phyloP scores from a whole-genome alignment of 140 eudicot genomes.

The Stevia rebaudiana region DNA sequence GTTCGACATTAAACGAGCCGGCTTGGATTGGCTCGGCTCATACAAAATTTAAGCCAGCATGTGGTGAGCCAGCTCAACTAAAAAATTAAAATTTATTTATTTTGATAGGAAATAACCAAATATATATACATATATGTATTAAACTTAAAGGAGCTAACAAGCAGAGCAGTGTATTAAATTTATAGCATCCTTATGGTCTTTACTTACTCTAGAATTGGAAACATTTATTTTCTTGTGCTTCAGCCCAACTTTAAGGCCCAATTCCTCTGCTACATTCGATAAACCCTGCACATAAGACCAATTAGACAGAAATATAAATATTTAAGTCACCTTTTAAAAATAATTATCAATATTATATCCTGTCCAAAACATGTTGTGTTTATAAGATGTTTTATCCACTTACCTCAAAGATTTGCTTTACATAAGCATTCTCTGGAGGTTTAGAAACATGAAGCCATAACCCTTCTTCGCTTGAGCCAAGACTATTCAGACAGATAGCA shows the following conservation, averaged over 20 bases:
- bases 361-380: neutral
- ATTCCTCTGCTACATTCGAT: constrained; percentile 66
- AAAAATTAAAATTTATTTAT: no score
- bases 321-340: neutral
- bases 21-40: no score
- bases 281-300: constrained; percentile 60
- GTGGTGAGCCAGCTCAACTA: no score
- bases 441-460: constrained; percentile 88
- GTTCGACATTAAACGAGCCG: no score
- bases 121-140: no score
- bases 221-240: constrained; percentile 97
- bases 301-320: constrained; percentile 2
- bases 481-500: constrained; percentile 86
- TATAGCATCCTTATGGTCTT: neutral
- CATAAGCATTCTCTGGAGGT: constrained; percentile 92
- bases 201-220: constrained; percentile 84
- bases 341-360: neutral
- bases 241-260: constrained; percentile 81
- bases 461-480: constrained; percentile 62
- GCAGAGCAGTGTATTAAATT: neutral
- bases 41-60: no score
- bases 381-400: neutral
- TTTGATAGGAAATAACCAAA: no score
- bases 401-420: constrained; percentile 88
- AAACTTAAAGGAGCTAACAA: no score